A percentile compares a stretch with the other conserved stretches of the same genome.
These are phyloP conservation scores for Irpex rosettiformis DNA, from an alignment of 1,284 basidiomycete species.

Conservation along the genomic window DNA sequence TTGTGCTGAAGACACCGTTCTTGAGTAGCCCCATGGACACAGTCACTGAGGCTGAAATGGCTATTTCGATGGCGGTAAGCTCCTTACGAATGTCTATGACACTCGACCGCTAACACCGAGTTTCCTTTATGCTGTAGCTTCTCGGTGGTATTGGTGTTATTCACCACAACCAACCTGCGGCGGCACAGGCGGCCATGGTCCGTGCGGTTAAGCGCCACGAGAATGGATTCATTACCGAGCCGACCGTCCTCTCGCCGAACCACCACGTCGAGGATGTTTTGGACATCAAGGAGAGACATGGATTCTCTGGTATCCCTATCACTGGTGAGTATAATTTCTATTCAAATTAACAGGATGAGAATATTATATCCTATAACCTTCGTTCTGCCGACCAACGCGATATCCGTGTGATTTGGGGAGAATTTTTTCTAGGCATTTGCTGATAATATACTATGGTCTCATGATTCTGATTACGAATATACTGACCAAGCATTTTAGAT, in stretches of 20 bases:
- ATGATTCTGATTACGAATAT: slow-evolving; percentile 14
- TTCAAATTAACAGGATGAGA: slow-evolving; percentile 41
- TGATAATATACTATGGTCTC: slow-evolving; percentile 13
- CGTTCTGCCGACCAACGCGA: slow-evolving; percentile 85
- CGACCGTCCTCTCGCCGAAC: slow-evolving; percentile 79
- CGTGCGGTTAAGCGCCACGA: slow-evolving; percentile 97
- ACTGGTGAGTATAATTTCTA: slow-evolving; percentile 64
- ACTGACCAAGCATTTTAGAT: slow-evolving; percentile 48
- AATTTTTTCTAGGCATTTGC: slow-evolving; percentile 27
- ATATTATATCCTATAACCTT: slow-evolving; percentile 61
- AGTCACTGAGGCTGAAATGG: slow-evolving; percentile 97
- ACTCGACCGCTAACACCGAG: slow-evolving; percentile 17
- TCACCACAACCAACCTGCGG: slow-evolving; percentile 93
- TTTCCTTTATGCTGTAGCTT: slow-evolving; percentile 47
- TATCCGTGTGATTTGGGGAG: slow-evolving; percentile 70
- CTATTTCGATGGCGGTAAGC: slow-evolving; percentile 88
- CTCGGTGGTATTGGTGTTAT: slow-evolving; percentile 98
- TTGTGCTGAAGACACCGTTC: slow-evolving; percentile 93
- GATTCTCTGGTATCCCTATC: slow-evolving; percentile 97
- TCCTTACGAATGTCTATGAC: slow-evolving; percentile 1
- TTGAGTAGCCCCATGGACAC: slow-evolving; percentile 99
- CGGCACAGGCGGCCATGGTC: slow-evolving; percentile 94
- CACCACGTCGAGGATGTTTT: slow-evolving; percentile 88
- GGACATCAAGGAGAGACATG: slow-evolving; percentile 88
- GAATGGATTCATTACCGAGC: slow-evolving; percentile 98